Base-by-base conservation (phyloP, 305 asterid species). In the Fraxinus paxiana region DNA sequence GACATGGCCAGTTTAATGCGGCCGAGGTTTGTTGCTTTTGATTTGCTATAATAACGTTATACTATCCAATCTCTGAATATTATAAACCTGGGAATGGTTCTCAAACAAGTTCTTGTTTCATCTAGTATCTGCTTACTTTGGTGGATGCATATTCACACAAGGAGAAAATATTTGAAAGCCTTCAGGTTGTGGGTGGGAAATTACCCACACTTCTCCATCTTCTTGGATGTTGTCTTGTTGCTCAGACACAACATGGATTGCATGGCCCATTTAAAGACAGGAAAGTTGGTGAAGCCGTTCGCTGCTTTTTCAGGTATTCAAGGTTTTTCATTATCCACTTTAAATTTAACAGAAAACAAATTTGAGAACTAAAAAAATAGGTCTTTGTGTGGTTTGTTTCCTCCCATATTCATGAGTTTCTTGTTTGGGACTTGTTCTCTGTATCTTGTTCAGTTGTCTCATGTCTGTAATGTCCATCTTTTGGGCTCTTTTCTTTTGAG, bases 141-240 rank as follows among this genome's bases (percentile, higher is more conserved):
- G 98, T 96, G 90, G 97, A 93, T 84, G 85, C 86, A 24, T 86
- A 92, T 90, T 92, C 91, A 38, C 91, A 88, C 87, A 92, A 91
- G 91, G 96, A 94, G 86, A 94, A 89, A 86, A 84, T 81, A 51
- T 96, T 87, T 83, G 94, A 83, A 82, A 94, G 97, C 84, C 92
- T 92, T 89, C 98, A 92, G 90, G 86, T 85, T 79, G 80, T 80
- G 77, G 91, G 88, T 84, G 92, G 92, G 35, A 90, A 86, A 87
- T 88, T 92, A 88, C 85, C 95, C 80, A 84, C 87, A 10, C 89
- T 88, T 67, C 87, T 89, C 82, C 99, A 96, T 88, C 97, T 96
- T 84, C 98, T 96, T 73, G 99, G 99, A 75, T 94, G 98, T 82
- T 96, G 98, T 89, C 91, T 88, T 79, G 88, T 94, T 84, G 94